Evolutionary conservation across 805 yeast species (phyloP), one percentile per base, ranked within the genome.

Genomic region (Pichia rugopelliculosa): DNA sequence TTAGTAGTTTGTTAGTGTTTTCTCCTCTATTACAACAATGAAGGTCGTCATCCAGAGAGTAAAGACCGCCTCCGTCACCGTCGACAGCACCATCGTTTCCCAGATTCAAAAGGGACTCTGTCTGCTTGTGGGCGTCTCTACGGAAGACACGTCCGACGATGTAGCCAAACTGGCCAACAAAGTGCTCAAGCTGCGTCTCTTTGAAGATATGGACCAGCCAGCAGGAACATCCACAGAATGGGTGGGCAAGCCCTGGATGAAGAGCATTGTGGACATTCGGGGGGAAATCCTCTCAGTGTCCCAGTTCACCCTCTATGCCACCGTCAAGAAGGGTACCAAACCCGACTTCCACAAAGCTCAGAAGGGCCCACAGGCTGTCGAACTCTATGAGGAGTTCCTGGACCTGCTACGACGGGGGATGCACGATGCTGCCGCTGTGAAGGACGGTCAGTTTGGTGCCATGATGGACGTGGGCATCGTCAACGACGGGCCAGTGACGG

Each of bases 331-430:
- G 62, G 98, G 97, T 12, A 75, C 96, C 1, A 91, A 91, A 60
- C 98, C 99, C 0, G 96, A 93, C 60, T 88, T 93, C 65, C 98
- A 91, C 60, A 71, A 71, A 50, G 98, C 98, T 0, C 96, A 90
- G 49, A 87, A 84, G 64, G 96, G 96, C 18, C 73, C 65, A 45
- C 59, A 60, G 7, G 84, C 85, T 4, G 55, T 61, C 8, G 71
- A 60, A 36, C 61, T 79, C 44, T 83, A 81, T 50, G 72, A 79
- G 10, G 59, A 62, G 41, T 83, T 87, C 50, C 62, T 86, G 47
- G 42, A 47, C 2, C 59, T 69, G 21, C 65, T 87, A 49, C 65
- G 71, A 50, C 58, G 55, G 1, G 76, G 75, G n/a, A 51, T 87
- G 48, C 86, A 86, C 0, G 34, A 25, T 11, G 74, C 71, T 1